A percentile compares a stretch with the other conserved stretches of the same genome.
Evolutionary conservation across 1,284 basidiomycete genomes (phyloP).

Genomic region (Apiotrichum sp.): DNA sequence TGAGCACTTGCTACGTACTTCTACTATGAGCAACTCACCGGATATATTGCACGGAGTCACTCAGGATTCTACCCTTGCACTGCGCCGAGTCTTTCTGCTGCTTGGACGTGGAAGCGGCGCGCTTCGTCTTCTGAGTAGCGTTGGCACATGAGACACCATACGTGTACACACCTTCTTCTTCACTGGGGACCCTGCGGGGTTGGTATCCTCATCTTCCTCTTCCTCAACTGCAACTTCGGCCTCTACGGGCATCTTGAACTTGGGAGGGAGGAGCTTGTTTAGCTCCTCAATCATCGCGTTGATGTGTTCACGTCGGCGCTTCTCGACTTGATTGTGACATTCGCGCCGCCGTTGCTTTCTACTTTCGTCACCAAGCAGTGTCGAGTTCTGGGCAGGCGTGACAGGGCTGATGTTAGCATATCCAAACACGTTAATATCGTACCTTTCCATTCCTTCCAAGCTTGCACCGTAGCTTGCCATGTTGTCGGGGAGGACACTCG

Average conservation of each 20-base stretch:
- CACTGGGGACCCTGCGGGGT: constrained; percentile 10
- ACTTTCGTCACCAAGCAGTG: constrained; percentile 25
- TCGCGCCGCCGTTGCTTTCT: constrained; percentile 41
- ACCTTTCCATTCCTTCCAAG: constrained; percentile 24
- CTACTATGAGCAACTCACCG: constrained; percentile 14
- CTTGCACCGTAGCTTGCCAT: constrained; percentile 23
- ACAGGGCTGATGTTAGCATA: constrained; percentile 22
- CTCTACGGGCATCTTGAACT: constrained; percentile 25
- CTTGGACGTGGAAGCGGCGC: constrained; percentile 27
- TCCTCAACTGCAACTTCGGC: constrained; percentile 27
- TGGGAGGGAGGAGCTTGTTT: constrained; percentile 31
- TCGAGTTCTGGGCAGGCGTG: constrained; percentile 29
- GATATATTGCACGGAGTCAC: constrained; percentile 39
- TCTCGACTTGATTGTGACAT: constrained; percentile 45
- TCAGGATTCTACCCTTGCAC: constrained; percentile 41
- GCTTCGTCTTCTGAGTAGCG: constrained; percentile 24
- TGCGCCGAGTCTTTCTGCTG: constrained; percentile 35
- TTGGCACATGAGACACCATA: neutral
- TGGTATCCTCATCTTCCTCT: constrained; percentile 35
- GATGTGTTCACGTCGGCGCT: constrained; percentile 43
- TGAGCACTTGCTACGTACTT: neutral
- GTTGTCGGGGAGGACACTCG: constrained; percentile 19
- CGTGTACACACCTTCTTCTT: constrained; percentile 30
- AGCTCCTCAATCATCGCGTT: constrained; percentile 46
- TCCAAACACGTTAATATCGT: neutral